Conservation (phyloP, 768 basidiomycete genomes). For the Mycena indigotica region DNA sequence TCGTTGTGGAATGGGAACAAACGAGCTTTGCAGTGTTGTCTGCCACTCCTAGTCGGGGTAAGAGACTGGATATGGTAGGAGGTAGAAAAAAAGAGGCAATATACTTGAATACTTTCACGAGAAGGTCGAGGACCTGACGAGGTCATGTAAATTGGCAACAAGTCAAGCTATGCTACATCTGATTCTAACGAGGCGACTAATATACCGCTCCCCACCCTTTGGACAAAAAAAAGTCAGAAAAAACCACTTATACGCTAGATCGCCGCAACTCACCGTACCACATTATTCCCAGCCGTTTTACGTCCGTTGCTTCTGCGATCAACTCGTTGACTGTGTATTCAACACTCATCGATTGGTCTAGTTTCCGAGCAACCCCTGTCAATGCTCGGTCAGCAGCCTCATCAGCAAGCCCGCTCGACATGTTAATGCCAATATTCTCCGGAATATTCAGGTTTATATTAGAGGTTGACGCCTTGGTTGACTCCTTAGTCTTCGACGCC, state of each 20-base stretch:
- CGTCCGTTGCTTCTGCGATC: constrained; percentile 84
- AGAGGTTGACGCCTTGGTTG: too few species aligned
- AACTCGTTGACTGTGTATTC: constrained; percentile 94
- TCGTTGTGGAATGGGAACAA: constrained; percentile 33
- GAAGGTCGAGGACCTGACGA: constrained; percentile 52
- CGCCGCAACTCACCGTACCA: constrained; percentile 60
- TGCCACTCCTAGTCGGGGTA: background rate
- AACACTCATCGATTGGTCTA: constrained; percentile 83
- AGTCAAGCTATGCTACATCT: constrained; percentile 22
- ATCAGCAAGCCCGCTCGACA: constrained; percentile 67
- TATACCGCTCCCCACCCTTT: constrained; percentile 38
- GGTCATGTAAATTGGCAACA: background rate
- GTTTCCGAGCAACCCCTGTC: constrained; percentile 74
- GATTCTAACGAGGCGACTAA: constrained; percentile 42
- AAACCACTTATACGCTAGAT: background rate
- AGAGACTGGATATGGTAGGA: constrained; percentile 51
- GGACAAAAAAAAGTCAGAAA: background rate
- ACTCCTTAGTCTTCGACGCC: constrained; percentile 29
- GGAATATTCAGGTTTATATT: too few species aligned
- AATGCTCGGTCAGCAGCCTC: constrained; percentile 92
- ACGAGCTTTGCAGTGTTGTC: background rate
- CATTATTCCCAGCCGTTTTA: constrained; percentile 74
- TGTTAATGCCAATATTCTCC: constrained; percentile 58
- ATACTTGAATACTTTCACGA: constrained; percentile 75
- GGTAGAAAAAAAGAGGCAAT: constrained; percentile 70